Percentiles rank a stretch among this genome's conserved stretches.
phyloP scores from a whole-genome alignment of 495 filamentous ascomycete species.

The Hyphodiscus hymeniophilus region DNA sequence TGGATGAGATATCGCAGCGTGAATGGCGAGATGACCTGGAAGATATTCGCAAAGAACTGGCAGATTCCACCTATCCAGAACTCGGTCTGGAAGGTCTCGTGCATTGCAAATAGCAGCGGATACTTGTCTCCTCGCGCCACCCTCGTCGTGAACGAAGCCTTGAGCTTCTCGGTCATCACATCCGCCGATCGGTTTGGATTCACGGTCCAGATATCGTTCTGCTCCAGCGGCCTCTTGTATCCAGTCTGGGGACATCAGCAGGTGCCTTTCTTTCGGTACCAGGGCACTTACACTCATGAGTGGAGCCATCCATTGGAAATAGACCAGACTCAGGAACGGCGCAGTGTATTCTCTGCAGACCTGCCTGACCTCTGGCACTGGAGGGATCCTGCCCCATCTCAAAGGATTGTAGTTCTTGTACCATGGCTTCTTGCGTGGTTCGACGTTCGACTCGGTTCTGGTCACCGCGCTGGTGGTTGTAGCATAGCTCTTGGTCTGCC shows the following conservation, averaged over 20 bases:
- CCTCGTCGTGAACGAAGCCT: conserved; percentile 58
- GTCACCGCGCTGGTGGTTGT: conserved; percentile 20
- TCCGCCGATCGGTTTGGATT: conserved; percentile 73
- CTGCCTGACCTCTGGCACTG: conserved; percentile 47
- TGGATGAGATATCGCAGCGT: conserved; percentile 66
- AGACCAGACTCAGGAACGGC: conserved; percentile 48
- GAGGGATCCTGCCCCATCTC: conserved; percentile 48
- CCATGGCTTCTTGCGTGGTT: conserved; percentile 42
- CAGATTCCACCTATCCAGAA: conserved; percentile 78
- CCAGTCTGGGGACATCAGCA: conserved; percentile 42
- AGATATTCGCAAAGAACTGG: conserved; percentile 58
- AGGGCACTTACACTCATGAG: conserved; percentile 50
- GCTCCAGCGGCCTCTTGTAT: conserved; percentile 75
- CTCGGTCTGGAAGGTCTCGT: conserved; percentile 80
- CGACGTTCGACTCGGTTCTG: conserved; percentile 13
- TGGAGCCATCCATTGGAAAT: conserved; percentile 62
- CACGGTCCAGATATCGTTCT: conserved; percentile 79
- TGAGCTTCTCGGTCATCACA: conserved; percentile 52
- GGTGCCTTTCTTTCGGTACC: neutral
- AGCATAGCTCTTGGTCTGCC: conserved; percentile 18
- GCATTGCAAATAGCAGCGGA: conserved; percentile 70
- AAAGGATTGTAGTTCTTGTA: conserved; percentile 54
- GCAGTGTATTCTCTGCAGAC: conserved; percentile 52
- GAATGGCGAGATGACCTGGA: conserved; percentile 70
- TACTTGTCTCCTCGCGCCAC: conserved; percentile 58